Conservation (phyloP, 345 rosid genomes). For the Citrus maxima region DNA sequence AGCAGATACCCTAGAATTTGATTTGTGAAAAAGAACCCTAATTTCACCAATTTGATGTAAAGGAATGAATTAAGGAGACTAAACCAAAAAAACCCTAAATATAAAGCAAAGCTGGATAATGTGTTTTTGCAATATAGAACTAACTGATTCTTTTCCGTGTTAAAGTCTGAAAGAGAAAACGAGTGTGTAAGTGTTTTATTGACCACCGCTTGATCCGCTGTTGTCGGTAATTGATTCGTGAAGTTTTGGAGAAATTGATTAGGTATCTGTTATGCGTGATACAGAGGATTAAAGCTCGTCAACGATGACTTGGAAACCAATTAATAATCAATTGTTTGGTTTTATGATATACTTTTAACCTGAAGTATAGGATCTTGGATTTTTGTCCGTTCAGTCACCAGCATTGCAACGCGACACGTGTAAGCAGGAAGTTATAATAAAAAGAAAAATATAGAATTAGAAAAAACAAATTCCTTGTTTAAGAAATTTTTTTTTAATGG, state of each 20-base stretch:
- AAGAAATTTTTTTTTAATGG: no score
- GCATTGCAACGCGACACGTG: background rate
- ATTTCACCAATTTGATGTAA: background rate
- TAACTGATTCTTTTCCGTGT: background rate
- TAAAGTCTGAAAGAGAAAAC: background rate
- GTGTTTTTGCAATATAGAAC: no score
- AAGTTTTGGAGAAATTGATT: background rate
- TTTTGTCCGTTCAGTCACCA: background rate
- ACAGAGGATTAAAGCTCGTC: background rate
- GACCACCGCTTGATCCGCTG: background rate
- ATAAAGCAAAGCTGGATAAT: no score
- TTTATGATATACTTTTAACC: background rate
- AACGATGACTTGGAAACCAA: background rate
- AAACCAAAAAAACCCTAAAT: background rate
- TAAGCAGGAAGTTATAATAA: background rate
- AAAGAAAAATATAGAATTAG: background rate
- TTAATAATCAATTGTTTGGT: background rate
- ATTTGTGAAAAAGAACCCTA: background rate
- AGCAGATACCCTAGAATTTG: constrained; percentile 3
- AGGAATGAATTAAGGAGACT: no score
- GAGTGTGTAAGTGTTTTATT: background rate
- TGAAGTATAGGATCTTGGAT: background rate
- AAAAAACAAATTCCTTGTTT: background rate
- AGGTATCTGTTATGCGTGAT: background rate
- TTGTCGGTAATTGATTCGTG: background rate